These are phyloP conservation scores for Schizophyllum commune DNA, from an alignment of 1,284 basidiomycete genomes.

Conservation along the genomic window DNA sequence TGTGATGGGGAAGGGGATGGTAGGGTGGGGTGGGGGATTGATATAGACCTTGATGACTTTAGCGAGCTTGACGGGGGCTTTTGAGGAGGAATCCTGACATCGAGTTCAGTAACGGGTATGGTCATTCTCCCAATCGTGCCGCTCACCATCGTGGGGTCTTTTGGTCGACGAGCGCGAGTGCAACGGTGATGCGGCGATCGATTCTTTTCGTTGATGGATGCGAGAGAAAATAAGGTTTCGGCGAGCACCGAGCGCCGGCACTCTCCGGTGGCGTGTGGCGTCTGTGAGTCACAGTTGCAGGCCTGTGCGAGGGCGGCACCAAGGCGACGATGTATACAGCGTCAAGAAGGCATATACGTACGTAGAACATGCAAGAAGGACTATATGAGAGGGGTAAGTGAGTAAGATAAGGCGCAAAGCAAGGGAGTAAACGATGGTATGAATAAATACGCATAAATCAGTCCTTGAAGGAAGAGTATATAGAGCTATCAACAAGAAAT, in stretches of 20 bases:
- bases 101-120: too few species aligned
- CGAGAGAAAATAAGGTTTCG: background rate
- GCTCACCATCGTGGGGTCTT: background rate
- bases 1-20: background rate
- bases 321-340: too few species aligned
- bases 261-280: background rate
- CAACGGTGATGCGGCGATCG: background rate
- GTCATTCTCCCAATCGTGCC: background rate
- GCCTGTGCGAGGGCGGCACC: too few species aligned
- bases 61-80: slow-evolving; percentile 91
- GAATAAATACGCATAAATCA: too few species aligned
- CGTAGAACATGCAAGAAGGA: too few species aligned
- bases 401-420: too few species aligned
- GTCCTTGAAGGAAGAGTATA: too few species aligned
- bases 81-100: slow-evolving; percentile 43
- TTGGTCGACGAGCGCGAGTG: background rate
- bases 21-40: background rate
- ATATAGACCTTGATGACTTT: slow-evolving; percentile 84
- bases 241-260: background rate
- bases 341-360: too few species aligned
- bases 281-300: background rate
- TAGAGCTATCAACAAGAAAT: background rate
- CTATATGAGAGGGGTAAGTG: too few species aligned
- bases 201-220: background rate
- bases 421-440: too few species aligned